Percentiles rank a stretch among this genome's conserved stretches.
phyloP scores from a whole-genome alignment of 2,329 filamentous ascomycete genomes.

The Ilyonectria mors-panacis region DNA sequence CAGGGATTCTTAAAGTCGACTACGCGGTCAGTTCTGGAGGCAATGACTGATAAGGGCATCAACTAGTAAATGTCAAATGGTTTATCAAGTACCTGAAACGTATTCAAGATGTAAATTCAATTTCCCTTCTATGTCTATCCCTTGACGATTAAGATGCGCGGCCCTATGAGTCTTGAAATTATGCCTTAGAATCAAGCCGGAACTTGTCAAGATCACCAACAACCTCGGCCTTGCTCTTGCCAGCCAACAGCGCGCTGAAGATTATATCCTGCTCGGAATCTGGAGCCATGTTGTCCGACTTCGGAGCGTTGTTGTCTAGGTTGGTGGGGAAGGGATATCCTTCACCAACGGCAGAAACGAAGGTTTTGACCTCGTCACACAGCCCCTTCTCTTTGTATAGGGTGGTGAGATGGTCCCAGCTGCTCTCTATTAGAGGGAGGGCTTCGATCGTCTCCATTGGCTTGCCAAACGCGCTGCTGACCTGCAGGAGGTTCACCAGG shows the following conservation, averaged over 20 bases:
- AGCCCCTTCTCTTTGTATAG: conserved; percentile 54
- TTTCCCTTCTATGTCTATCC: neutral
- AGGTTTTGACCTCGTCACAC: conserved; percentile 60
- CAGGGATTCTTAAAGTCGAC: conserved; percentile 79
- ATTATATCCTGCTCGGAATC: conserved; percentile 71
- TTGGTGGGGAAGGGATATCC: conserved; percentile 76
- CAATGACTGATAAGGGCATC: neutral
- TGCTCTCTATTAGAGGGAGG: conserved; percentile 61
- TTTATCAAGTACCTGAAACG: neutral
- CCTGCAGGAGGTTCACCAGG: conserved; percentile 73
- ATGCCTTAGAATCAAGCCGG: conserved; percentile 33
- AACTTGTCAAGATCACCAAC: conserved; percentile 56
- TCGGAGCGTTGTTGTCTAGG: conserved; percentile 69
- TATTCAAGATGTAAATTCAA: neutral
- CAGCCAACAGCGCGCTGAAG: conserved; percentile 58
- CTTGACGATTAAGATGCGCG: neutral
- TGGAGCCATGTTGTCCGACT: conserved; percentile 71
- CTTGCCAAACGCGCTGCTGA: conserved; percentile 74
- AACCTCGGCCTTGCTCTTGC: conserved; percentile 57
- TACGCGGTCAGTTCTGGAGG: conserved; percentile 29
- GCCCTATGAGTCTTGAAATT: neutral
- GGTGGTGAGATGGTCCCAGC: conserved; percentile 58
- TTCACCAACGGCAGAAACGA: conserved; percentile 67
- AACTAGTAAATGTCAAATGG: neutral
- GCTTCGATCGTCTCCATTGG: conserved; percentile 74